Conservation (phyloP, 2,329 filamentous ascomycete genomes). For the Xylariaceae sp. region DNA sequence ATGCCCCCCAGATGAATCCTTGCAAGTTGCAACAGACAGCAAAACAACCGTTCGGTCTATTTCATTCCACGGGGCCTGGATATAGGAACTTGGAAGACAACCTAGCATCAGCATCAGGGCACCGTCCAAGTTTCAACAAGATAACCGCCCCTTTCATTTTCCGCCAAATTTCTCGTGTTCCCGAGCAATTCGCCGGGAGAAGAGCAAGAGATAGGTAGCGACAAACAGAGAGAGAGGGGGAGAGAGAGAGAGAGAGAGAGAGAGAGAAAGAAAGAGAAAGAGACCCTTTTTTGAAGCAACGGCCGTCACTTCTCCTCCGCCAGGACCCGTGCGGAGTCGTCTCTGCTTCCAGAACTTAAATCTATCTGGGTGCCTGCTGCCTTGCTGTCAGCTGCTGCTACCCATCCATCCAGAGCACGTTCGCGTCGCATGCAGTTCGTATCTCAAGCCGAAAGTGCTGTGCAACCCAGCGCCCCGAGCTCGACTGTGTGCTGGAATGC, state of each 20-base stretch:
- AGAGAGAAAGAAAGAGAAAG: too few species aligned
- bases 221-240: too few species aligned
- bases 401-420: background rate
- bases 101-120: background rate
- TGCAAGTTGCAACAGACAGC: slow-evolving; percentile 6
- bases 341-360: background rate
- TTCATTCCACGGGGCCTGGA: slow-evolving; percentile 1
- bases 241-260: too few species aligned
- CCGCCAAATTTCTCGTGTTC: slow-evolving; percentile 3
- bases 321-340: background rate
- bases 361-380: background rate
- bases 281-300: background rate
- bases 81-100: background rate
- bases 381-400: background rate
- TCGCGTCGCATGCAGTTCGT: background rate
- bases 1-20: slow-evolving; percentile 12
- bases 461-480: background rate
- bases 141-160: slow-evolving; percentile 10
- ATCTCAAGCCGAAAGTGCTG: background rate
- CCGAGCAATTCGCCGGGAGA: slow-evolving; percentile 1
- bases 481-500: background rate
- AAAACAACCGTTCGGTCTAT: slow-evolving; percentile 8
- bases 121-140: slow-evolving; percentile 7
- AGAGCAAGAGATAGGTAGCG: background rate
- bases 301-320: slow-evolving; percentile 1